A percentile compares a stretch with the other conserved stretches of the same genome.
These are phyloP conservation scores for Suillus variegatus DNA, from an alignment of 768 basidiomycete genomes.

Conservation along the genomic window DNA sequence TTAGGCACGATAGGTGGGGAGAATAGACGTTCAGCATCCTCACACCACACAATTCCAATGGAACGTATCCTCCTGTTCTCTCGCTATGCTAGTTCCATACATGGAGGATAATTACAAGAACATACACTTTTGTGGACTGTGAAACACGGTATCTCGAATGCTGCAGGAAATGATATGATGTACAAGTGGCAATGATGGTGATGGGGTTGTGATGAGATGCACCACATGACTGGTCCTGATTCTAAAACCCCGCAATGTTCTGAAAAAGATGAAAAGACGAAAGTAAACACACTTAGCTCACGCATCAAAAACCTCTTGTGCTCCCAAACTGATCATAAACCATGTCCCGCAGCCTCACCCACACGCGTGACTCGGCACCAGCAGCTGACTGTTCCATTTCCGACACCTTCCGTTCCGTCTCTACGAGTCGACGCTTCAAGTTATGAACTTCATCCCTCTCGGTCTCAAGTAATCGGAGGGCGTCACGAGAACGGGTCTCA, in stretches of 20 bases:
- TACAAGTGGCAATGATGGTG: conserved; percentile 2
- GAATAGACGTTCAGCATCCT: neutral
- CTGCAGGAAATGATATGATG: neutral
- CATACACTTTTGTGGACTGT: neutral
- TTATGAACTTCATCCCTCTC: conserved; percentile 21
- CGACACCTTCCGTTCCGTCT: conserved; percentile 23
- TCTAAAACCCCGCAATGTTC: conserved; percentile 3
- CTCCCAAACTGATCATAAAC: conserved; percentile 28
- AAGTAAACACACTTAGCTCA: neutral
- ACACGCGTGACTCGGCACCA: conserved; percentile 23
- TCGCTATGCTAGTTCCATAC: neutral
- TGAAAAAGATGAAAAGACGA: conserved; percentile 2
- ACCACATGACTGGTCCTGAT: neutral
- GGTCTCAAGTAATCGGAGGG: conserved; percentile 19
- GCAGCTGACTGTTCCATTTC: conserved; percentile 18
- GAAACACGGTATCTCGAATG: conserved; percentile 7
- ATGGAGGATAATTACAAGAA: conserved; percentile 5
- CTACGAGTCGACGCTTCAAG: conserved; percentile 24
- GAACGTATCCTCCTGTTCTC: neutral
- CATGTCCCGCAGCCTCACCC: conserved; percentile 31
- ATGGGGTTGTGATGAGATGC: neutral
- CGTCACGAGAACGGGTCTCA: conserved; percentile 25
- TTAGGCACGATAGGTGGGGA: neutral
- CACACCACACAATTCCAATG: neutral
- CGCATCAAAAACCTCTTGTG: conserved; percentile 1